These are phyloP conservation scores for Trichoderma atroviride DNA, from an alignment of 2,329 filamentous ascomycete species.

Conservation along the genomic window DNA sequence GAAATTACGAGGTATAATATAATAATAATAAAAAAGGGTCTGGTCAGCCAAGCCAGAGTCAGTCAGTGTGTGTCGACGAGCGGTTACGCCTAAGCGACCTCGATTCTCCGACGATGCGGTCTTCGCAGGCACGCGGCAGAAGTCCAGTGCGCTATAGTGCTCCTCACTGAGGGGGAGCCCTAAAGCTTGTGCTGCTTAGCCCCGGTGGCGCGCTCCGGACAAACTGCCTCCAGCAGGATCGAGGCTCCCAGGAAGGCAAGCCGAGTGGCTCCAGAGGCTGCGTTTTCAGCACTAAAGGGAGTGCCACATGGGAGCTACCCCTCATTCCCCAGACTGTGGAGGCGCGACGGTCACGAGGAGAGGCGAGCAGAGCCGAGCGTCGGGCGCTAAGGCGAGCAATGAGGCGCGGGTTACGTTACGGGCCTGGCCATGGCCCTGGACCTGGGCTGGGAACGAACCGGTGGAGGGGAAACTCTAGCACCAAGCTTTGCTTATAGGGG, in stretches of 20 bases:
- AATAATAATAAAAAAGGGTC: background rate
- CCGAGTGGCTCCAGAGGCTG: background rate
- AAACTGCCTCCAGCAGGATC: constrained; percentile 25
- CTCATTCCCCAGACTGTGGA: constrained; percentile 26
- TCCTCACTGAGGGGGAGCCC: background rate
- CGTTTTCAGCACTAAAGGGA: background rate
- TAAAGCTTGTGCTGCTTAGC: background rate
- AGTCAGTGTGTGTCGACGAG: background rate
- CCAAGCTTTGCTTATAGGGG: no score
- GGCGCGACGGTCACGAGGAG: constrained; percentile 23
- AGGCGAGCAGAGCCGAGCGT: background rate
- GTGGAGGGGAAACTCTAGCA: background rate
- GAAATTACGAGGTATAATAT: constrained; percentile 8
- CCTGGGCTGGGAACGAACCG: background rate
- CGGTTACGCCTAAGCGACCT: background rate
- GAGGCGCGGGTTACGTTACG: background rate
- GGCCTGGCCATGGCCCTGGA: background rate
- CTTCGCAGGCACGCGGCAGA: background rate
- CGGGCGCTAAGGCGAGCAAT: background rate
- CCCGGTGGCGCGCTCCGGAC: constrained; percentile 12
- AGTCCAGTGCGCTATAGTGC: background rate
- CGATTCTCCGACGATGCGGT: background rate
- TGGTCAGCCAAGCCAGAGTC: background rate
- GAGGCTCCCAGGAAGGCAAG: background rate
- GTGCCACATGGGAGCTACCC: constrained; percentile 21